These are phyloP conservation scores for Graphiopsis chlorocephala DNA, from an alignment of 2,329 filamentous ascomycete genomes.

Conservation along the genomic window DNA sequence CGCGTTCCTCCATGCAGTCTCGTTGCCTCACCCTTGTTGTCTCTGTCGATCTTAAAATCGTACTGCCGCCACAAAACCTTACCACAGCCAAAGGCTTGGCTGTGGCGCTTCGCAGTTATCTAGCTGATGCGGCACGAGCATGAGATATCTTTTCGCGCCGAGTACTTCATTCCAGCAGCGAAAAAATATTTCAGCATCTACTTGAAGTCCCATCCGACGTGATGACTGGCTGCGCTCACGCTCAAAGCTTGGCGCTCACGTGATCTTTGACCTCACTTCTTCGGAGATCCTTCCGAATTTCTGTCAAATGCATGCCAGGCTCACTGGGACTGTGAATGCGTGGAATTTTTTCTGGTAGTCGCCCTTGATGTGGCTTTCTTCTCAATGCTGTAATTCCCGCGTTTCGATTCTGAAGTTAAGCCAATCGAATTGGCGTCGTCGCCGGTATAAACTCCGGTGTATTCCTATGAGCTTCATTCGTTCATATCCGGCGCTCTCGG, in stretches of 20 bases:
- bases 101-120: background rate
- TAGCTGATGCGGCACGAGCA: background rate
- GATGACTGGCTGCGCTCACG: background rate
- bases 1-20: background rate
- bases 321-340: background rate
- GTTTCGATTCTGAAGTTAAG: background rate
- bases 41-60: background rate
- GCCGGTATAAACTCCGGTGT: conserved; percentile 4
- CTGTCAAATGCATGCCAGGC: background rate
- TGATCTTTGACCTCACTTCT: conserved; percentile 15
- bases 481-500: background rate
- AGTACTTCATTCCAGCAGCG: background rate
- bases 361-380: background rate
- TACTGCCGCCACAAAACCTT: background rate
- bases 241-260: conserved; percentile 11
- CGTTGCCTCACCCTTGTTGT: background rate
- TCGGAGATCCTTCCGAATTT: conserved; percentile 1
- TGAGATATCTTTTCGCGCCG: background rate
- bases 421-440: background rate
- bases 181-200: background rate
- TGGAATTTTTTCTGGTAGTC: background rate
- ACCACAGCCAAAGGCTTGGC: background rate
- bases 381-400: background rate
- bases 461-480: background rate
- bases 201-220: background rate